Base-by-base conservation (phyloP, 2,329 filamentous ascomycete species). In the Talaromyces sp. region DNA sequence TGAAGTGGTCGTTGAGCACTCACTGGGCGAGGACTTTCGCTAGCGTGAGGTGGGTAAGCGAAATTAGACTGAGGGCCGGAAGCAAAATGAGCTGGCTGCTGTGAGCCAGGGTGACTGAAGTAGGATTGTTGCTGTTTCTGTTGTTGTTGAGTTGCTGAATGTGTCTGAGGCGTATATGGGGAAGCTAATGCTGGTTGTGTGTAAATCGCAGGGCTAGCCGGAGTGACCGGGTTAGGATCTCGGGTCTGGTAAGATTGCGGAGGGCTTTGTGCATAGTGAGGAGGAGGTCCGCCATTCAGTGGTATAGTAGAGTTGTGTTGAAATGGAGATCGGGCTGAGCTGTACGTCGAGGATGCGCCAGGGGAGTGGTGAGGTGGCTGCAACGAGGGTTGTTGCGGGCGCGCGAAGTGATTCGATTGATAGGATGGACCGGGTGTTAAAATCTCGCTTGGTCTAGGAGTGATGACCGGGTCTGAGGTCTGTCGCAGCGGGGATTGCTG, bases 281-380 rank as follows among this genome's bases (percentile, higher is more conserved):
- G 60, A 53, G 64, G 67, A 39, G 65, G 64, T 35, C 66, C 62
- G 37, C 68, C 64, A 61, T 67, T 72, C 31, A 72, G 54, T 2
- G 66, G 62, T 22, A 71, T 65, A 21, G 70, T 64, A 19, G 73
- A 65, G 28, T 68, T 68, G 58, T 73, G 71, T 58, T 75, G 73
- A 59, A 76, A 76, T 8, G 74, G 73, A 39, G 75, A 76, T 56
- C 72, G 71, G 39, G 66, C 64, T 31, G 72, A 69, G 53, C 67
- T 66, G 61, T 75, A 75, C 46, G 74, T 69, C 36, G 76, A 69
- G 54, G 71, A 69, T 53, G 67, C 71, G 31, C 73, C 71, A 48
- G 77, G 77, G 45, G 77, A 80, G 59, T 73, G 72, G 60, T 78
- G 71, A 57, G 73, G 71, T 48, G 73, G 70, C 65, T 78, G 77